phyloP scores from a whole-genome alignment of 192 early-diverging fungal genomes.

The Coemansia sp. region DNA sequence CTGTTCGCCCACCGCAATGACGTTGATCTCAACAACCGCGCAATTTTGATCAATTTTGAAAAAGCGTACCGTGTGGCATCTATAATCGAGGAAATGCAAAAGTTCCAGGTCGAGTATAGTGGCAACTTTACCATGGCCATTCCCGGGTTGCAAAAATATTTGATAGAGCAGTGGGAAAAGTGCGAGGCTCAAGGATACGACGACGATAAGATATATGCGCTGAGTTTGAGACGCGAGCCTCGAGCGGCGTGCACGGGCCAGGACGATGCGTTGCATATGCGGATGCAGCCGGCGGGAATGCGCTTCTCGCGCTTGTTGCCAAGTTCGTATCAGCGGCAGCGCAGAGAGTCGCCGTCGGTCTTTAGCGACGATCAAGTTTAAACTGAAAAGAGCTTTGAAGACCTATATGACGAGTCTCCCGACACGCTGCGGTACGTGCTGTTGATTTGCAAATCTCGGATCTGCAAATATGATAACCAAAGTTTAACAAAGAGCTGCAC shows the following conservation, averaged over 20 bases:
- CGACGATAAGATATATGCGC: constrained; percentile 48
- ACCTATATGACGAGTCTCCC: constrained; percentile 62
- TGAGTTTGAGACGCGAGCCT: constrained; percentile 48
- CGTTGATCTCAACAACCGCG: constrained; percentile 35
- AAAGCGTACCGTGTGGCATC: constrained; percentile 65
- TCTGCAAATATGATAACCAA: constrained; percentile 66
- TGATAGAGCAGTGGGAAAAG: constrained; percentile 52
- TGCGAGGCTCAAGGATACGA: constrained; percentile 37
- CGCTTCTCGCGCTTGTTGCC: constrained; percentile 26
- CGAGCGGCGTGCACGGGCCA: constrained; percentile 7
- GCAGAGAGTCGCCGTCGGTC: background rate
- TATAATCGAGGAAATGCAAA: constrained; percentile 71
- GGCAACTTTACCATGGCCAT: constrained; percentile 56
- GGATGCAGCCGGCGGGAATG: constrained; percentile 2
- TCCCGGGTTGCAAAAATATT: constrained; percentile 49
- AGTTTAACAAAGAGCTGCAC: constrained; percentile 60
- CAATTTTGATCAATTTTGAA: constrained; percentile 79
- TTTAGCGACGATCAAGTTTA: constrained; percentile 18
- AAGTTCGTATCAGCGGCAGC: constrained; percentile 14
- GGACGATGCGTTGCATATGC: background rate
- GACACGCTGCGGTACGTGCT: constrained; percentile 61
- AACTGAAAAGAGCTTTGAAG: constrained; percentile 49
- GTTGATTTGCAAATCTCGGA: constrained; percentile 53
- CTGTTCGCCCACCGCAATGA: constrained; percentile 30
- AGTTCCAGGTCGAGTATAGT: constrained; percentile 74